Conservation (phyloP, 805 yeast genomes). For the Myxozyma geophila region DNA sequence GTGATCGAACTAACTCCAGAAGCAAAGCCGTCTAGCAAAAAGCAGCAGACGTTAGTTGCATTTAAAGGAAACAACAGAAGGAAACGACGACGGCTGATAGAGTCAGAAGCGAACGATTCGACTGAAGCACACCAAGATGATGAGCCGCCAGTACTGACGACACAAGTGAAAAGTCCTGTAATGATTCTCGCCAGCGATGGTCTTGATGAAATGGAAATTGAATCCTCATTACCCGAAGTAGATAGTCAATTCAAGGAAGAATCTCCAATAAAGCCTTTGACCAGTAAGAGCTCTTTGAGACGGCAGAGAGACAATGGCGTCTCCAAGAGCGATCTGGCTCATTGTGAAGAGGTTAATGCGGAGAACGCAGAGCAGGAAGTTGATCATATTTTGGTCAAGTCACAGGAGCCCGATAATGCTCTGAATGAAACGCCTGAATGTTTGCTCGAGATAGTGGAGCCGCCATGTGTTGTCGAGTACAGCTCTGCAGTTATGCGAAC, state of each 20-base stretch:
- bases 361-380: not conserved
- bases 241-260: not conserved
- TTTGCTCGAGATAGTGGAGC: not conserved
- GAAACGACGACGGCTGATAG: not conserved
- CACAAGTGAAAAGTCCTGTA: not conserved
- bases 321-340: not conserved
- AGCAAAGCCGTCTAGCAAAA: not conserved
- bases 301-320: too few species aligned
- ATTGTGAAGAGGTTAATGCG: not conserved
- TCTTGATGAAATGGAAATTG: not conserved
- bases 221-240: not conserved
- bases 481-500: slow-evolving; percentile 13
- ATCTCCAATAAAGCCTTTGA: not conserved
- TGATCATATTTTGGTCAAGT: too few species aligned
- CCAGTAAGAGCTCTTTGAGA: too few species aligned
- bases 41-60: not conserved
- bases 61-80: not conserved
- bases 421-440: not conserved
- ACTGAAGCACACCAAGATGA: not conserved
- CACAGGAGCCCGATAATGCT: not conserved
- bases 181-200: too few species aligned
- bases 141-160: not conserved
- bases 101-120: not conserved
- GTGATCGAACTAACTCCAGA: not conserved
- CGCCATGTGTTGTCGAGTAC: slow-evolving; percentile 2